Base-by-base conservation (phyloP, 2,329 filamentous ascomycete genomes). In the Pseudocercospora crystallina region DNA sequence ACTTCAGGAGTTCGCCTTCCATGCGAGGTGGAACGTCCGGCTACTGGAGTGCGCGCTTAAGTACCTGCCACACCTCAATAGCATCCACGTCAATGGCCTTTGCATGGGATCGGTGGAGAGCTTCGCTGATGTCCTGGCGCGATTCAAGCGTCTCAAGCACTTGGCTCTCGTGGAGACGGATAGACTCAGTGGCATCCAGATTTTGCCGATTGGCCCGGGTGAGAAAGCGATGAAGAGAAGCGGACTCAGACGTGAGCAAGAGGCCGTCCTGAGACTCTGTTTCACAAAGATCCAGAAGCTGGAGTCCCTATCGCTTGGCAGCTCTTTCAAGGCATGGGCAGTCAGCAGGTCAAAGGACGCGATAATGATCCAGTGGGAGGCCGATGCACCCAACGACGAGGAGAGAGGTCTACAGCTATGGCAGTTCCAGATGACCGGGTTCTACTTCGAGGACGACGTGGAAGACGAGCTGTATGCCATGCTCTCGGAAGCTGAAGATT, bases 401-500 rank as follows among this genome's bases (percentile, higher is more conserved):
- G 12, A 20, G 8, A 8, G 36, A 17, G 14, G 11, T 17, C 8
- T n/a, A n/a, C 20, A 11, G 36, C 39, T 13, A 14, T 20, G 17
- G 39, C 29, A 42, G 39, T 13, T 10, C 20, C 17, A 14, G 17
- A 13, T 20, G 39, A 31, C 26, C 29, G 14, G 26, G 11, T 29
- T 20, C 14, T 13, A 29, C 10, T 13, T 43, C n/a, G 41, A 43
- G 9, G 41, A 34, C n/a, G 10, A 17, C 30, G 41, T 13, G 12
- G 26, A n/a, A 20, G 41, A 34, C 34, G 41, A 20, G 14, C 14
- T n/a, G 9, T 30, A 43, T 12, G 41, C 29, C 12, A 34, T 43
- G 26, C 30, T 43, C 10, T 43, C 41, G 29, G 41, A 43, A 17
- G 26, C 13, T n/a, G 41, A 43, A 30, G 41, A 43, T 26, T 26